phyloP scores from a whole-genome alignment of 2,329 filamentous ascomycete species.

The Arthrobotrys entomopaga region DNA sequence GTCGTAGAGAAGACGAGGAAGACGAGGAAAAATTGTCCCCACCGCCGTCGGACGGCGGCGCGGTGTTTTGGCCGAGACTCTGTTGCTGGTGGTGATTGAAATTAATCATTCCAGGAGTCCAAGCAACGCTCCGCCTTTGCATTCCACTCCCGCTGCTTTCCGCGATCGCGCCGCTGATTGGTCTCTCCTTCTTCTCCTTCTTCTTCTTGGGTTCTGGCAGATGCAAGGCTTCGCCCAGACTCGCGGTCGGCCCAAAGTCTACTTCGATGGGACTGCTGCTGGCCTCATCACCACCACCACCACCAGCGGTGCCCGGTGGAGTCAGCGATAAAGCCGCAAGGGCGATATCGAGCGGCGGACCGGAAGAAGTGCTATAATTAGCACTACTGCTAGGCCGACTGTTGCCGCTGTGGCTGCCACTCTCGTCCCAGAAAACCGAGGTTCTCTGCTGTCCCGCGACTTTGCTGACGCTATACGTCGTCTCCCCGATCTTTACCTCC shows the following conservation, averaged over 20 bases:
- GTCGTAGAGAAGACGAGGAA: background rate
- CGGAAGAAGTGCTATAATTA: background rate
- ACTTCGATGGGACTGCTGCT: constrained; percentile 36
- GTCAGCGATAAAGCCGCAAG: background rate
- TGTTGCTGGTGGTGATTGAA: constrained; percentile 22
- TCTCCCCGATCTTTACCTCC: constrained; percentile 45
- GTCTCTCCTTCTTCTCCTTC: constrained; percentile 3
- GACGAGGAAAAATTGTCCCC: background rate
- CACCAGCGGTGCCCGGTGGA: background rate
- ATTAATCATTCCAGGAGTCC: constrained; percentile 76
- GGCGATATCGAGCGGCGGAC: background rate
- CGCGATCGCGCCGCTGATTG: constrained; percentile 7
- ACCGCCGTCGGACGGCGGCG: background rate
- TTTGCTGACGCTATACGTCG: constrained; percentile 34
- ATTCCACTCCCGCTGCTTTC: constrained; percentile 28
- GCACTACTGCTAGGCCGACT: background rate
- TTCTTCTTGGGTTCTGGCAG: constrained; percentile 4
- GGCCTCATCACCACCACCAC: constrained; percentile 15
- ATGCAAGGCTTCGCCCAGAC: constrained; percentile 25
- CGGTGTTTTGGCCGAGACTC: background rate
- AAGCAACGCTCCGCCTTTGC: constrained; percentile 73
- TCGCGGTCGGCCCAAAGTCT: constrained; percentile 46
- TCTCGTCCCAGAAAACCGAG: constrained; percentile 7
- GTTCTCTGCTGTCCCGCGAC: constrained; percentile 9
- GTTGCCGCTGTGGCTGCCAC: background rate